Percentiles rank a stretch among this genome's conserved stretches.
These are phyloP conservation scores for Calocybe gangraenosa DNA, from an alignment of 768 basidiomycete genomes.

Conservation along the genomic window DNA sequence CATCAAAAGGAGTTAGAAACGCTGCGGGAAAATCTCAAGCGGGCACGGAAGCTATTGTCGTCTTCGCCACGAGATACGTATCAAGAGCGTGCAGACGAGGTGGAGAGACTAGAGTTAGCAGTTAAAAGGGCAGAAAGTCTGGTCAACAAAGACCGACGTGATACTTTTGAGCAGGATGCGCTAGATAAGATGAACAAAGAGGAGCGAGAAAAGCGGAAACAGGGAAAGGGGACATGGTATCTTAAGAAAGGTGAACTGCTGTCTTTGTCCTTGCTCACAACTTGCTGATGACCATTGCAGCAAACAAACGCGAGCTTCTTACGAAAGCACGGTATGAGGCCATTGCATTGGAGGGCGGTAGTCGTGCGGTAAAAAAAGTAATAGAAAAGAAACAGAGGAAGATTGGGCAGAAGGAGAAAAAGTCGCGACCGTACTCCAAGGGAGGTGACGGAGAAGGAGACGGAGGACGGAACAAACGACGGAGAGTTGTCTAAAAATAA, in stretches of 20 bases:
- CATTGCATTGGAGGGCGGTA: slow-evolving; percentile 72
- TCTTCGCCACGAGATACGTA: slow-evolving; percentile 60
- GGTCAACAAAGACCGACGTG: slow-evolving; percentile 67
- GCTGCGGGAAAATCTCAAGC: slow-evolving; percentile 61
- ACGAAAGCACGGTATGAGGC: slow-evolving; percentile 76
- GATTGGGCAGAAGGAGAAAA: slow-evolving; percentile 85
- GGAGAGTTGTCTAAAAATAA: slow-evolving; percentile 14
- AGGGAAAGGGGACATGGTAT: slow-evolving; percentile 83
- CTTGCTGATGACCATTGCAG: slow-evolving; percentile 33
- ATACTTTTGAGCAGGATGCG: slow-evolving; percentile 68
- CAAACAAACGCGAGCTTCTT: slow-evolving; percentile 73
- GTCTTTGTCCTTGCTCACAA: slow-evolving; percentile 3
- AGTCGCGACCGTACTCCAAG: slow-evolving; percentile 59
- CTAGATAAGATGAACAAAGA: slow-evolving; percentile 49
- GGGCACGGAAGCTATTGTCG: slow-evolving; percentile 58
- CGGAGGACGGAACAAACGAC: slow-evolving; percentile 15
- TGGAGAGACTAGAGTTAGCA: slow-evolving; percentile 64
- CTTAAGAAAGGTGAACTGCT: slow-evolving; percentile 72
- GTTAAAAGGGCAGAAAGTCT: slow-evolving; percentile 74
- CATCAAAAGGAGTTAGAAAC: slow-evolving; percentile 62
- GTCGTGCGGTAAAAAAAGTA: slow-evolving; percentile 77
- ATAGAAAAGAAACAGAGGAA: slow-evolving; percentile 90
- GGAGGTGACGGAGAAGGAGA: slow-evolving; percentile 11
- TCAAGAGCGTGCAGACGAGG: slow-evolving; percentile 61
- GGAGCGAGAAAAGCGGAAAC: slow-evolving; percentile 61